These are phyloP conservation scores for Myrica gale DNA, from an alignment of 306 rosid species.

Conservation along the genomic window DNA sequence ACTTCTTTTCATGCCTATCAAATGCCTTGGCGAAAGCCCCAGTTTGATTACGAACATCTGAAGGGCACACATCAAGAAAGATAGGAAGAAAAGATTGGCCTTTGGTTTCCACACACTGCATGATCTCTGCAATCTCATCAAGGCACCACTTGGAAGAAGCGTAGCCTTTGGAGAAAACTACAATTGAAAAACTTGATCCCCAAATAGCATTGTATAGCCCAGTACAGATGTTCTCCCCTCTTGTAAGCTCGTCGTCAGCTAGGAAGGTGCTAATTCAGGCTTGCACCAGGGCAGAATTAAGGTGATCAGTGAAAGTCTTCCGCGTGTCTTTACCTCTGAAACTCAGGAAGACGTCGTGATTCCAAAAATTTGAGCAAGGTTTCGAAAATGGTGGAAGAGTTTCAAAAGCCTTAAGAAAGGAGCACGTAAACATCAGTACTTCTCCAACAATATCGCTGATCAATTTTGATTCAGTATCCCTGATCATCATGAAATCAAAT, in stretches of 20 bases:
- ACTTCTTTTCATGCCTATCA: too few species aligned
- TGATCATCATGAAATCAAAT: too few species aligned
- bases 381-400: too few species aligned
- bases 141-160: slow-evolving; percentile 12
- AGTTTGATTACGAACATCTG: background rate
- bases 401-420: too few species aligned
- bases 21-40: background rate
- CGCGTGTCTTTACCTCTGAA: background rate
- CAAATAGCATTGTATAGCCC: background rate
- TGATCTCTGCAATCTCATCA: background rate
- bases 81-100: background rate
- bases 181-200: background rate
- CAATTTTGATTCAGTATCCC: too few species aligned
- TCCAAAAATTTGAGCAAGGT: too few species aligned
- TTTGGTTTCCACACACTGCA: background rate
- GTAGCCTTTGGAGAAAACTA: background rate
- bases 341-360: background rate
- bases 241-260: background rate
- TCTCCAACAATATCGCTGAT: too few species aligned
- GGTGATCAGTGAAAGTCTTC: background rate
- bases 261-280: background rate
- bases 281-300: background rate
- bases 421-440: too few species aligned
- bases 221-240: background rate
- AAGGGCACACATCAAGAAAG: background rate